These are phyloP conservation scores for Plasmopara viticola DNA, from an alignment of 352 stramenopile genomes.

Conservation along the genomic window DNA sequence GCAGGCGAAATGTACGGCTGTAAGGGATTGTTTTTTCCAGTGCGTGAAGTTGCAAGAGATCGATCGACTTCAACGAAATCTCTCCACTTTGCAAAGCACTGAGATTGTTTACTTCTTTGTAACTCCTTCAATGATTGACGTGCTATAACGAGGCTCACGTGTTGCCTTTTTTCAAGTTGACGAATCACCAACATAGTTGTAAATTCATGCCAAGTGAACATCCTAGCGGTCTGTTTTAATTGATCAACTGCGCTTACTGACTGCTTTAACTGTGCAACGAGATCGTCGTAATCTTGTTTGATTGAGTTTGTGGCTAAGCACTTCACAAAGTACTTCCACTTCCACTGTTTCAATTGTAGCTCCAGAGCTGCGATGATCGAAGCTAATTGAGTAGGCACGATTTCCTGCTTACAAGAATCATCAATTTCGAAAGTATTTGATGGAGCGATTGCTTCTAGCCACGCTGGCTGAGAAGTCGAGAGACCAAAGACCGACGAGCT, in stretches of 20 bases:
- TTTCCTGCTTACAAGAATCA: not conserved
- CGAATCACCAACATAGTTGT: conserved; percentile 13
- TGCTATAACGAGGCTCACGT: conserved; percentile 6
- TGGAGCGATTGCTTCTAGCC: conserved; percentile 14
- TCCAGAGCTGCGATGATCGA: not conserved
- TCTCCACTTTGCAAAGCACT: conserved; percentile 19
- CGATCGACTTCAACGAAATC: conserved; percentile 6
- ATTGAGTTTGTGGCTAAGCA: conserved; percentile 13
- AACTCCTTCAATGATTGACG: conserved; percentile 12
- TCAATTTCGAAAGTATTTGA: not conserved
- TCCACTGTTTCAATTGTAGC: too few relatives aligned
- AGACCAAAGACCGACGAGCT: conserved; percentile 10
- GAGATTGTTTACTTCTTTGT: conserved; percentile 8
- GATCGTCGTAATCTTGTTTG: conserved; percentile 1
- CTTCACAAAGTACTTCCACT: too few relatives aligned
- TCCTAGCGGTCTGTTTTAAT: conserved; percentile 10
- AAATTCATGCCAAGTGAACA: conserved; percentile 17
- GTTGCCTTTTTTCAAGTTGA: conserved; percentile 10
- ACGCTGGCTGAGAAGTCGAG: conserved; percentile 12
- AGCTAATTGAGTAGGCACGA: not conserved
- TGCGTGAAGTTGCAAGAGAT: conserved; percentile 8
- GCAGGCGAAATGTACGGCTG: conserved; percentile 16
- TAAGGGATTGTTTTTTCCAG: conserved; percentile 7
- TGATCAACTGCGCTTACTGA: conserved; percentile 4
- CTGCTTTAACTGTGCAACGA: conserved; percentile 9